Evolutionary conservation across 2,329 filamentous ascomycete genomes (phyloP).

Genomic region (Aspergillus fumigatus): DNA sequence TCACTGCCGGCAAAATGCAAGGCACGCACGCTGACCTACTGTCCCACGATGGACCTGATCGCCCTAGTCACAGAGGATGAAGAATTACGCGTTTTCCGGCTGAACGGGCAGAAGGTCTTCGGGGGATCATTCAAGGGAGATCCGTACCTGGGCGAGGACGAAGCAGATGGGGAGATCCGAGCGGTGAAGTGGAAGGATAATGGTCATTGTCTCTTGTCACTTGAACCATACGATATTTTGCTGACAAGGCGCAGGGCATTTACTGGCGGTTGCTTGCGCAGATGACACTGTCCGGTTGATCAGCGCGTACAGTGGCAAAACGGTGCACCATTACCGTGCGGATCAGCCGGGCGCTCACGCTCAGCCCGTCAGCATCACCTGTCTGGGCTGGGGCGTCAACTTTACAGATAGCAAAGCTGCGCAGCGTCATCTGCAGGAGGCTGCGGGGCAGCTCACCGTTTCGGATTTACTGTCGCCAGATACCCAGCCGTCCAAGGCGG

Average conservation of each 20-base stretch:
- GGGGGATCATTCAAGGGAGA: slow-evolving; percentile 40
- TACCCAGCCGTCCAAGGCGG: slow-evolving; percentile 32
- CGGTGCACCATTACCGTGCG: slow-evolving; percentile 63
- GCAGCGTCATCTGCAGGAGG: slow-evolving; percentile 37
- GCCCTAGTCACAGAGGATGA: slow-evolving; percentile 65
- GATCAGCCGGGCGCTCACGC: slow-evolving; percentile 17
- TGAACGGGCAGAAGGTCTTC: slow-evolving; percentile 69
- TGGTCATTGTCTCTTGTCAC: slow-evolving; percentile 43
- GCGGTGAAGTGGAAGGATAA: slow-evolving; percentile 62
- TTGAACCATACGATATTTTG: no score
- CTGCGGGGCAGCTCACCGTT: slow-evolving; percentile 31
- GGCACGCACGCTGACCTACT: slow-evolving; percentile 60
- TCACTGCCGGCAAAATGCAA: slow-evolving; percentile 40
- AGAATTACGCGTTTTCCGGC: slow-evolving; percentile 69
- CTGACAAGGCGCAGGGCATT: slow-evolving; percentile 44
- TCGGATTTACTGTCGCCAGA: slow-evolving; percentile 41
- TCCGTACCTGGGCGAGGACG: slow-evolving; percentile 40
- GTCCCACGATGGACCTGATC: slow-evolving; percentile 79
- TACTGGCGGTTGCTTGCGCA: slow-evolving; percentile 77
- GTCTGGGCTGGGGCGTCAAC: slow-evolving; percentile 52
- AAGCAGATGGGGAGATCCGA: slow-evolving; percentile 38
- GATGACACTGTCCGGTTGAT: slow-evolving; percentile 74
- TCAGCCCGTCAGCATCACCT: slow-evolving; percentile 34
- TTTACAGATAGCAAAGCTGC: slow-evolving; percentile 48
- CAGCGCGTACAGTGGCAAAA: slow-evolving; percentile 75